These are phyloP conservation scores for Camptophora hylomeconis DNA, from an alignment of 2,329 filamentous ascomycete genomes.

Conservation along the genomic window DNA sequence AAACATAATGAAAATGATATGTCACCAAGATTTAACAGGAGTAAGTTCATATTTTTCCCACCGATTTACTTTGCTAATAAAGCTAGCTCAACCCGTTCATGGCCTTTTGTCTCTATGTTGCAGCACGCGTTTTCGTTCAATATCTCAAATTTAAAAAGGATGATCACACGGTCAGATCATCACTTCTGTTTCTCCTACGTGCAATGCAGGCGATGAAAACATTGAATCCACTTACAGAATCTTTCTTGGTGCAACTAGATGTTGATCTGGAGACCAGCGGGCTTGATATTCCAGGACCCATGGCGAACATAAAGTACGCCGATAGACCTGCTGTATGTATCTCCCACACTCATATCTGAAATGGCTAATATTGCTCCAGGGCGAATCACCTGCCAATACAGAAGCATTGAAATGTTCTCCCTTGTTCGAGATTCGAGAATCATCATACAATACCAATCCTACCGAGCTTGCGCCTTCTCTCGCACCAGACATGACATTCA, in stretches of 20 bases:
- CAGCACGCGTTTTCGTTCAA: slow-evolving; percentile 86
- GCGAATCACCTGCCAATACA: slow-evolving; percentile 14
- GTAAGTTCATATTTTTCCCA: slow-evolving; percentile 41
- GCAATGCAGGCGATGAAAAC: slow-evolving; percentile 83
- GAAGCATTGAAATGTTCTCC: slow-evolving; percentile 14
- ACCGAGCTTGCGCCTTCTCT: too few species aligned
- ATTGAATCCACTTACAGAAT: slow-evolving; percentile 83
- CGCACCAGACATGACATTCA: too few species aligned
- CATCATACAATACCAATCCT: too few species aligned
- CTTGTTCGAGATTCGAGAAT: slow-evolving; percentile 15
- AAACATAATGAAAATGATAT: slow-evolving; percentile 88
- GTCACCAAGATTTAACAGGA: slow-evolving; percentile 69
- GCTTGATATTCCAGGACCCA: slow-evolving; percentile 17
- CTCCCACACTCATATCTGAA: too few species aligned
- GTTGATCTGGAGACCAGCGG: slow-evolving; percentile 63
- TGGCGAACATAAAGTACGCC: slow-evolving; percentile 2
- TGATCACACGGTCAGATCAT: slow-evolving; percentile 63
- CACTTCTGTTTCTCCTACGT: slow-evolving; percentile 76
- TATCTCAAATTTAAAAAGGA: slow-evolving; percentile 90
- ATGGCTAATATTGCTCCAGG: slow-evolving; percentile 7
- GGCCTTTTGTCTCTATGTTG: slow-evolving; percentile 92
- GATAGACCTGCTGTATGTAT: slow-evolving; percentile 2
- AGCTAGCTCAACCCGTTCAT: slow-evolving; percentile 85
- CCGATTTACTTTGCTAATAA: neutral
- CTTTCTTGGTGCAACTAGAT: slow-evolving; percentile 84